Percentiles rank a stretch among this genome's conserved stretches.
These are phyloP conservation scores for Diophrys sp. DNA, from an alignment of 73 alveolate species.

Conservation along the genomic window DNA sequence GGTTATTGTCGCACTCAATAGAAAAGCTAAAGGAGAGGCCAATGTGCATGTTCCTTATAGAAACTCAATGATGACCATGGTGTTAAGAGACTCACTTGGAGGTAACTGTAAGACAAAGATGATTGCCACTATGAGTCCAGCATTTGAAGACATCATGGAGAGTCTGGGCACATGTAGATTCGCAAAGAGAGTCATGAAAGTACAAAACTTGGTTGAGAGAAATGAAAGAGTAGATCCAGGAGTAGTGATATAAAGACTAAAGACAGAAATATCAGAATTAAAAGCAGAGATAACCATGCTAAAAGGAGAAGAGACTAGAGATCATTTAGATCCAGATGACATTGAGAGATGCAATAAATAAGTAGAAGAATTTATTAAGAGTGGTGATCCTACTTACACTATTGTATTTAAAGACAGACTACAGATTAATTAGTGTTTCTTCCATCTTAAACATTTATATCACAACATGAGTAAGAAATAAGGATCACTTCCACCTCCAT, in stretches of 20 bases:
- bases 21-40: conserved; percentile 77
- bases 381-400: conserved; percentile 78
- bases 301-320: conserved; percentile 88
- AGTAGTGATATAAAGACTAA: conserved; percentile 90
- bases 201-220: conserved; percentile 90
- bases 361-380: conserved; percentile 83
- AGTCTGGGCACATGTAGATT: conserved; percentile 89
- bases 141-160: conserved; percentile 87
- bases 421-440: conserved; percentile 93
- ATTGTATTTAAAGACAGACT: conserved; percentile 88
- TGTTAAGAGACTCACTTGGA: conserved; percentile 94
- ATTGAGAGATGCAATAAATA: conserved; percentile 87
- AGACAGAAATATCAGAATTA: conserved; percentile 93
- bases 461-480: conserved; percentile 66
- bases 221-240: conserved; percentile 98
- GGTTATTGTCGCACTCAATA: conserved; percentile 86
- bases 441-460: conserved; percentile 78
- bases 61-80: conserved; percentile 95
- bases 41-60: conserved; percentile 93
- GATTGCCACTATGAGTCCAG: conserved; percentile 94
- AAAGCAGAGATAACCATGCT: conserved; percentile 94
- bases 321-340: conserved; percentile 86
- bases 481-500: too few species aligned
- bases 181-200: conserved; percentile 97
- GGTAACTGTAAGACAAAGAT: conserved; percentile 98